phyloP scores from a whole-genome alignment of 331 rosid genomes.

The Quercus lobata region DNA sequence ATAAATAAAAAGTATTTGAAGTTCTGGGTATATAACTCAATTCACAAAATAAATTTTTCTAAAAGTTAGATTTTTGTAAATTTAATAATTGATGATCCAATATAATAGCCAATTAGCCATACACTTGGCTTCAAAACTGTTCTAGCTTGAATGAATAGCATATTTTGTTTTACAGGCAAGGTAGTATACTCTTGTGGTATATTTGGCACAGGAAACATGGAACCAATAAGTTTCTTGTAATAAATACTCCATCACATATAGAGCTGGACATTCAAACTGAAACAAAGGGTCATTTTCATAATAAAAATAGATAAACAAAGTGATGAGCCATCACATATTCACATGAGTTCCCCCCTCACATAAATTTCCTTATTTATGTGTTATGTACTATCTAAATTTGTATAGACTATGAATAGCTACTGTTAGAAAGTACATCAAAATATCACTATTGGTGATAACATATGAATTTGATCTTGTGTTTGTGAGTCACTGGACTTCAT shows the following conservation, averaged over 20 bases:
- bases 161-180: no score
- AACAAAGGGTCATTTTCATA: background rate
- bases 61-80: no score
- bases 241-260: no score
- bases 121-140: background rate
- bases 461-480: background rate
- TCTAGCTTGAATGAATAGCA: background rate
- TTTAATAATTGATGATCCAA: no score
- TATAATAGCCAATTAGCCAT: background rate
- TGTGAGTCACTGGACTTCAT: background rate
- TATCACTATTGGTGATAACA: background rate
- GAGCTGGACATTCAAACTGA: no score
- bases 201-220: no score
- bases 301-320: background rate
- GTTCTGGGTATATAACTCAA: no score
- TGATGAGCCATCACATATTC: background rate
- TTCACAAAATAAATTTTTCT: no score
- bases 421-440: background rate
- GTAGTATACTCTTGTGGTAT: no score
- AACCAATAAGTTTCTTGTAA: no score
- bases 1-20: no score
- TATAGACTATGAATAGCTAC: background rate
- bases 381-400: background rate
- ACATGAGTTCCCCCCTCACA: background rate
- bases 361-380: background rate